Base-by-base conservation (phyloP, 1,284 basidiomycete genomes). In the Phaffia rhodozyma region DNA sequence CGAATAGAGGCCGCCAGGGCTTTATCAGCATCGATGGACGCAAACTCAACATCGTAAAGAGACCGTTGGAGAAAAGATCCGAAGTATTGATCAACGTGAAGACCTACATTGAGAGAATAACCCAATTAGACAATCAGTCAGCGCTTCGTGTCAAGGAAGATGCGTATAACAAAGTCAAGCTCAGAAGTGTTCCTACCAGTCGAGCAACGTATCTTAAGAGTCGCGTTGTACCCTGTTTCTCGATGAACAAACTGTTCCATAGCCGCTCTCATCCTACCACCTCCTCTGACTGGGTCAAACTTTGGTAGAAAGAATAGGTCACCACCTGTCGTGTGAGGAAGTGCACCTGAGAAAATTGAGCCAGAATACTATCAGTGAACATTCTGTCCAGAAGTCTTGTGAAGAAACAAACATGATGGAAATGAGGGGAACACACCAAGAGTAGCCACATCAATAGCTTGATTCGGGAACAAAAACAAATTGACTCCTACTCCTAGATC, bases 231-330 rank as follows among this genome's bases (percentile, higher is more conserved):
- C 0, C 80, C 91, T 16, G 86, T 86, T 68, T 83, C 85, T 25
- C 91, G 82, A 5, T 81, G 78, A 21, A 93, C 71, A 0, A 91
- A 75, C 30, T 89, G 80, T 61, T 80, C 79, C 25, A 98, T 73
- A 71, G 97, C 89, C 27, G 86, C 85, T 30, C 81, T 75, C 16
- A 99, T 73, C 20, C 84, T 80, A 25, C 78, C 72, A 11, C 81
- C 80, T 73, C 97, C 91, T 54, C 87, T 81, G 2, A 78, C 76
- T 0, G 84, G 81, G 64, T 87, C 82, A 74, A 93, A 98, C 47
- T 89, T 83, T 7, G 96, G 94, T 72, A 96, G 89, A 78, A 89
- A 96, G 77, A 86, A 93, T 0, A 94, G 72, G 66, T 96, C 91
- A 23, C 96, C 96, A n/a, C 96, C 96, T 0, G 91, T 92, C 21